Evolutionary conservation across 2,329 filamentous ascomycete genomes (phyloP).

Genomic region (Stachybotrys chlorohalonatus): DNA sequence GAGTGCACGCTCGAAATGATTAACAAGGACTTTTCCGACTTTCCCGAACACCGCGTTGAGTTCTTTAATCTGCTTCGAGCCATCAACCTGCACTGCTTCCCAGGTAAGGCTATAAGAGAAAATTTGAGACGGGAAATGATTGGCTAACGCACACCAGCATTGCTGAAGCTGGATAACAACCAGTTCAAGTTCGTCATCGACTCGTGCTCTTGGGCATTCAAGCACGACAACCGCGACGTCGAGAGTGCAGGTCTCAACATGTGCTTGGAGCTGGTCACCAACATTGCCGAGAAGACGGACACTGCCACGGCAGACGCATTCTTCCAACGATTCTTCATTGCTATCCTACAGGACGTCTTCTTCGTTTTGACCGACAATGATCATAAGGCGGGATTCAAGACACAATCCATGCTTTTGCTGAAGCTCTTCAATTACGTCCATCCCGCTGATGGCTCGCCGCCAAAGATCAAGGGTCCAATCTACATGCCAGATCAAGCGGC

Average conservation of each 20-base stretch:
- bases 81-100: slow-evolving; percentile 97
- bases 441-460: slow-evolving; percentile 53
- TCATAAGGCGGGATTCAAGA: slow-evolving; percentile 99
- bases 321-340: slow-evolving; percentile 96
- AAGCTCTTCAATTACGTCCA: slow-evolving; percentile 97
- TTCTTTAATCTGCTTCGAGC: slow-evolving; percentile 96
- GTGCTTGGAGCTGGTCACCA: slow-evolving; percentile 95
- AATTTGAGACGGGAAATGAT: neutral
- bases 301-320: slow-evolving; percentile 80
- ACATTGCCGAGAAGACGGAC: slow-evolving; percentile 92
- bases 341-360: slow-evolving; percentile 95
- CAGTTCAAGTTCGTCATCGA: slow-evolving; percentile 99
- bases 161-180: slow-evolving; percentile 86
- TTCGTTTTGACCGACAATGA: slow-evolving; percentile 96
- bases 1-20: slow-evolving; percentile 99
- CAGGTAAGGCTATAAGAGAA: slow-evolving; percentile 34
- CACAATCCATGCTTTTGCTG: slow-evolving; percentile 85
- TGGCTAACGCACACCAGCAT: slow-evolving; percentile 32
- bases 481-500: slow-evolving; percentile 79
- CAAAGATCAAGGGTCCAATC: slow-evolving; percentile 88
- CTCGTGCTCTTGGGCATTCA: slow-evolving; percentile 99
- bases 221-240: slow-evolving; percentile 97
- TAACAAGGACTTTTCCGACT: slow-evolving; percentile 99
- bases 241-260: slow-evolving; percentile 95
- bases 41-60: slow-evolving; percentile 96